Evolutionary conservation across 2,329 filamentous ascomycete genomes (phyloP), one percentile per base, ranked within the genome.

Genomic region (Mariannaea sp.): DNA sequence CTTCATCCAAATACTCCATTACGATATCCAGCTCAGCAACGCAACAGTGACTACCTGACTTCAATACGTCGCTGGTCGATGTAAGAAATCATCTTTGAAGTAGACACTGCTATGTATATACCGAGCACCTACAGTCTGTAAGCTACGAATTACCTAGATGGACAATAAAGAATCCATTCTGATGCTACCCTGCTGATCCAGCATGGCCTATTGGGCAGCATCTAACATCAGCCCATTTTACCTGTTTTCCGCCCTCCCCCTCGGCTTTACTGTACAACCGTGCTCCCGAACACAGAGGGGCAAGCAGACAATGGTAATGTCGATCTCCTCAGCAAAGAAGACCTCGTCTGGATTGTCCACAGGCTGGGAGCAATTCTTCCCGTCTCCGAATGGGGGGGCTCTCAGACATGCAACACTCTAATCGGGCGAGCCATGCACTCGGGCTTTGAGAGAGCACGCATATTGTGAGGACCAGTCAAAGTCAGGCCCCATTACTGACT

Each of bases 161-260:
- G n/a, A n/a, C n/a, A n/a, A n/a, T n/a, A n/a, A n/a, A n/a, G 42
- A 51, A 52, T 46, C 36, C 38, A 46, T 48, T 47, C 53, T 17
- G 27, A 47, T 44, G 24, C n/a, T 29, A 43, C 36, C 42, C 43
- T 46, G 52, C 19, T 29, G 5, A 32, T 30, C 39, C 38, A 42
- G 29, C 42, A 33, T 24, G 22, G 29, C 17, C 20, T 40, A 42
- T 33, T 32, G 16, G 43, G 38, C 22, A 30, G 32, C 49, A n/a
- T 12, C 38, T 8, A n/a, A n/a, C 39, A 53, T 53, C 50, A 39
- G 50, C 27, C 51, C 51, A 54, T 53, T 26, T 24, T 22, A 38
- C 30, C 51, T 8, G 30, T 42, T 49, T 49, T 29, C 29, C 39
- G 36, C 47, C 46, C 51, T 54, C 22, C 51, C 49, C 22, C 22